phyloP scores from a whole-genome alignment of 352 stramenopile species.

The Phytopythium chamaehyphon region DNA sequence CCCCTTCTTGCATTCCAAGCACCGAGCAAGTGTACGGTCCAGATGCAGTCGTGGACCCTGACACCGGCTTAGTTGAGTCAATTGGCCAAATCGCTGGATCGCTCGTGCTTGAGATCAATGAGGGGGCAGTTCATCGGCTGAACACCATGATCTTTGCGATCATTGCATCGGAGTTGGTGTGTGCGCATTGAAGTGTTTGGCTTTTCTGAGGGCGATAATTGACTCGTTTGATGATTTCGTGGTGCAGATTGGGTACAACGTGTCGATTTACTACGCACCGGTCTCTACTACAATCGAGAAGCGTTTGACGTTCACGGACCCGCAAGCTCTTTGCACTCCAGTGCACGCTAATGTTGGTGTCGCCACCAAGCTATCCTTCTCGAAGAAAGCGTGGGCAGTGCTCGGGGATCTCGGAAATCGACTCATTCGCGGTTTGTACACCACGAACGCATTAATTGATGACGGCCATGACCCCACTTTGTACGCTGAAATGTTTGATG shows the following conservation, averaged over 20 bases:
- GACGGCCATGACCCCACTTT: constrained; percentile 10
- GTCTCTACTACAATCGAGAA: constrained; percentile 7
- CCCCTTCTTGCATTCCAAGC: constrained; percentile 18
- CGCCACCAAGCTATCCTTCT: constrained; percentile 14
- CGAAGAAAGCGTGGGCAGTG: constrained; percentile 19
- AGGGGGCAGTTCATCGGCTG: constrained; percentile 31
- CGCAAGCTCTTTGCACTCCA: constrained; percentile 23
- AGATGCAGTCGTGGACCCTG: constrained; percentile 20
- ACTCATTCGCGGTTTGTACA: constrained; percentile 31
- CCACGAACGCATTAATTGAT: constrained; percentile 28
- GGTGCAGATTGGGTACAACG: constrained; percentile 17
- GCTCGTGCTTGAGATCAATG: constrained; percentile 39
- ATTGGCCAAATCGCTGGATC: constrained; percentile 25
- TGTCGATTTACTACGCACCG: constrained; percentile 8
- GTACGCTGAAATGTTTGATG: constrained; percentile 10
- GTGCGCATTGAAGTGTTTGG: neutral
- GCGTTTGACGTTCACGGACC: constrained; percentile 21
- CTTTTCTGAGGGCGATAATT: neutral
- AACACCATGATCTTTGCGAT: constrained; percentile 44
- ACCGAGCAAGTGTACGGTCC: constrained; percentile 26
- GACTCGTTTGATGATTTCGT: no score
- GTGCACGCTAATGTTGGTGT: constrained; percentile 33
- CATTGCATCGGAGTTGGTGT: constrained; percentile 42
- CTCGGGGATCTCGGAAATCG: constrained; percentile 20
- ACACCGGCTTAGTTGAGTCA: constrained; percentile 16